A percentile compares a stretch with the other conserved stretches of the same genome.
phyloP scores from a whole-genome alignment of 148 eudicot genomes.

The Vaccinium corymbosum region DNA sequence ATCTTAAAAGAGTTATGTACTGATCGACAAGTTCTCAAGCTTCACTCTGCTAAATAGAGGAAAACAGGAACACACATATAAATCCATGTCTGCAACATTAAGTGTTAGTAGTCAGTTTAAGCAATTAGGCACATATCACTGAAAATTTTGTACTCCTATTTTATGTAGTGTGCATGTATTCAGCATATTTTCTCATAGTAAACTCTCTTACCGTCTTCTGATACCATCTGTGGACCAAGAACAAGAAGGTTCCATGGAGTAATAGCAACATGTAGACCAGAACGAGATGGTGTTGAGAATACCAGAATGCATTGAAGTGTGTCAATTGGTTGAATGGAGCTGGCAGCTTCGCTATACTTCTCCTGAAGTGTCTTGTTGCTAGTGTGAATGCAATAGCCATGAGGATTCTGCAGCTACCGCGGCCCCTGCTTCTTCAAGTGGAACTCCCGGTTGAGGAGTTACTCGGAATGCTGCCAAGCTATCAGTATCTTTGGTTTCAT shows the following conservation, averaged over 20 bases:
- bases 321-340: constrained; percentile 71
- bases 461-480: background rate
- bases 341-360: constrained; percentile 64
- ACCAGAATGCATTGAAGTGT: constrained; percentile 94
- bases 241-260: constrained; percentile 78
- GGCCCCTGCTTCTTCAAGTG: background rate
- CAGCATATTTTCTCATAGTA: background rate
- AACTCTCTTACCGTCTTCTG: constrained; percentile 66
- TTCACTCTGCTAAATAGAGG: constrained; percentile 66
- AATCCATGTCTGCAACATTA: constrained; percentile 78
- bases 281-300: constrained; percentile 77
- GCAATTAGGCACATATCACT: background rate
- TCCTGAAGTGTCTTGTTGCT: constrained; percentile 69
- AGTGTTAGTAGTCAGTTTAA: background rate
- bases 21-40: constrained; percentile 69
- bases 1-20: constrained; percentile 64
- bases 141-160: background rate
- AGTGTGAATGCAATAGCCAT: constrained; percentile 76
- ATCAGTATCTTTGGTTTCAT: too few relatives aligned
- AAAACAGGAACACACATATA: constrained; percentile 69
- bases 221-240: constrained; percentile 63
- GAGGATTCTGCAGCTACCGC: constrained; percentile 18
- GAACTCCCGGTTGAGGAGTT: too few relatives aligned
- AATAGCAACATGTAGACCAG: constrained; percentile 72
- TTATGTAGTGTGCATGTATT: background rate